Evolutionary conservation across 1,284 basidiomycete genomes (phyloP).

Genomic region (Boletellus deceptivus): DNA sequence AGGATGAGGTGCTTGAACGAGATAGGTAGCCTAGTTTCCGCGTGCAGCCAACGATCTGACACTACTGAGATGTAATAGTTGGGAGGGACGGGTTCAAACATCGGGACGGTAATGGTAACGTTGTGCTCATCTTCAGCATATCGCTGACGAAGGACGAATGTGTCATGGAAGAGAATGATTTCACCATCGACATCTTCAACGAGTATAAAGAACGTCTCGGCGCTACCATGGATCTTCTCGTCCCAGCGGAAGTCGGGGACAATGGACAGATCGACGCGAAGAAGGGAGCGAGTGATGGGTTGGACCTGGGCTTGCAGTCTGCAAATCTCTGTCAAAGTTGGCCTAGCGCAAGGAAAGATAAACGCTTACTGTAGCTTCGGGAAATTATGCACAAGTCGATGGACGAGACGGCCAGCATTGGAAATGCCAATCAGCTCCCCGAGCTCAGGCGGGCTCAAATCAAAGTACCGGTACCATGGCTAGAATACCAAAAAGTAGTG

Average conservation of each 20-base stretch:
- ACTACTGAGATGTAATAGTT: conserved; percentile 97
- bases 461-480: conserved; percentile 97
- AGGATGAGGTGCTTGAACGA: conserved; percentile 98
- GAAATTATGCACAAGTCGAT: conserved; percentile 95
- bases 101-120: conserved; percentile 91
- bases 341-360: not conserved
- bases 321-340: conserved; percentile 3
- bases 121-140: conserved; percentile 94
- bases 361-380: conserved; percentile 83
- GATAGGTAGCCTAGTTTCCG: conserved; percentile 91
- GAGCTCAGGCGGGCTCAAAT: conserved; percentile 81
- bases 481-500: conserved; percentile 26
- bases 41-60: conserved; percentile 94
- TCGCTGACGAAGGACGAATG: conserved; percentile 86
- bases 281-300: conserved; percentile 86
- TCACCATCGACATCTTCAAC: conserved; percentile 99
- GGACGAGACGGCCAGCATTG: conserved; percentile 88
- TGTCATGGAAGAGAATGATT: conserved; percentile 91
- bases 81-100: conserved; percentile 95
- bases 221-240: conserved; percentile 85
- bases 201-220: conserved; percentile 89
- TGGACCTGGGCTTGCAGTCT: conserved; percentile 92
- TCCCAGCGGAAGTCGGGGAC: conserved; percentile 98
- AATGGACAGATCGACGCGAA: conserved; percentile 88
- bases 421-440: conserved; percentile 95